Base-by-base conservation (phyloP, 2,329 filamentous ascomycete genomes). In the Alternaria dauci region DNA sequence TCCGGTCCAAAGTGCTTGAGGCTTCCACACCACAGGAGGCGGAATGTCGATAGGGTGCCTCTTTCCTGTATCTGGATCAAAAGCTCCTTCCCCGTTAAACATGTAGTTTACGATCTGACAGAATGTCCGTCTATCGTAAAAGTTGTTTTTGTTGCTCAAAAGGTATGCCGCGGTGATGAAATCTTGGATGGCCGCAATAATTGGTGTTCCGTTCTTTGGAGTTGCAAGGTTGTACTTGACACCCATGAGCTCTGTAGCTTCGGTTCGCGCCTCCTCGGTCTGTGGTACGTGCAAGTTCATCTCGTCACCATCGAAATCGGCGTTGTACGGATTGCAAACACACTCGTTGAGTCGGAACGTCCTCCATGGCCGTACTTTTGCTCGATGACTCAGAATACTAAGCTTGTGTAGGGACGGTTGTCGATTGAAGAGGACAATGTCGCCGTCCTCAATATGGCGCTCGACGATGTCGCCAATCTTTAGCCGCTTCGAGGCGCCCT, bases 201-300 rank as follows among this genome's bases (percentile, higher is more conserved):
- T 96, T 2, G 95, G 95, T 70, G 97, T 94, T 75, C 95, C 95
- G 80, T 98, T 98, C 80, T 97, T 97, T 1, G 95, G 95, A 0
- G 95, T 99, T 4, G 91, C 91, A 59, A 99, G 80, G 76, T 99
- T 99, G 83, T 98, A 89, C 81, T 97, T 97, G 57, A 99, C 94
- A 42, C 95, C 95, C 95, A 99, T 99, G 48, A 99, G 82, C 68
- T 94, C 93, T 72, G 96, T 96, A 0, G 95, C 95, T 79, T 99
- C 95, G 2, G 94, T 92, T 58, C 95, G 88, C 11, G 95, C 94
- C 79, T 99, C 95, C 81, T 99, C 95, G 0, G 95, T 98, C 76
- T 99, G 95, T 2, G 95, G 95, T 16, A 99, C 94, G 80, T 99
- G 95, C 48, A 99, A 81, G 71, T 99, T 99, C 95, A 99, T 99